Conservation (phyloP, 1,284 basidiomycete species). For the Sanghuangporus weigelae region DNA sequence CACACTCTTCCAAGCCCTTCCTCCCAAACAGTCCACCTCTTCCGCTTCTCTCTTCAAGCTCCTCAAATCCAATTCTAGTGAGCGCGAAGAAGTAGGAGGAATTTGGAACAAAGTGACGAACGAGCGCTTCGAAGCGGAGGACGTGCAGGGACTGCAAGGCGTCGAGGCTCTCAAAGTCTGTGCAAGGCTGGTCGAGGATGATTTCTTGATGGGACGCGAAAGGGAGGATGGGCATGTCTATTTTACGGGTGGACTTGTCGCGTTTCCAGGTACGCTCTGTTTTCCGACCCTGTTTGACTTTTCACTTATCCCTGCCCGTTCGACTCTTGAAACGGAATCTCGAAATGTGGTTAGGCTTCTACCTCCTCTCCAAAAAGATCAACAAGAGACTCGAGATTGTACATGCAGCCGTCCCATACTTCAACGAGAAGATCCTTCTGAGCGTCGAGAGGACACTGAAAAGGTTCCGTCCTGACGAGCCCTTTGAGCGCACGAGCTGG, state of each 20-base stretch:
- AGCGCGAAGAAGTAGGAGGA: slow-evolving; percentile 20
- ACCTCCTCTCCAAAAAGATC: slow-evolving; percentile 34
- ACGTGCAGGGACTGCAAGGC: slow-evolving; percentile 21
- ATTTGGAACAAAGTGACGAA: slow-evolving; percentile 34
- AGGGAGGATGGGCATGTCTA: slow-evolving; percentile 34
- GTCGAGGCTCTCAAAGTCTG: slow-evolving; percentile 30
- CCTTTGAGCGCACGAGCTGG: slow-evolving; percentile 39
- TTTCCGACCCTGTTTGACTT: neutral
- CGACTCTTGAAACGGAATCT: neutral
- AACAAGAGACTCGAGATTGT: slow-evolving; percentile 30
- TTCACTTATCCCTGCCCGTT: neutral
- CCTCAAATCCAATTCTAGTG: neutral
- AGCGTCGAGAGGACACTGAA: slow-evolving; percentile 38
- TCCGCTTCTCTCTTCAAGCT: neutral
- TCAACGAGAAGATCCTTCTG: slow-evolving; percentile 36
- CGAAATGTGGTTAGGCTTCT: slow-evolving; percentile 26
- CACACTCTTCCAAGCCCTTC: slow-evolving; percentile 28
- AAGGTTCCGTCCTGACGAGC: slow-evolving; percentile 32
- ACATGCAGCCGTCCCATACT: slow-evolving; percentile 34
- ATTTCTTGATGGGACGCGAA: slow-evolving; percentile 36
- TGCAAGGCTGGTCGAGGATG: slow-evolving; percentile 32
- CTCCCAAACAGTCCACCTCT: neutral
- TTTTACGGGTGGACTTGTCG: slow-evolving; percentile 35
- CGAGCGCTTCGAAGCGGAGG: slow-evolving; percentile 24
- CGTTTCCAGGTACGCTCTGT: slow-evolving; percentile 29